phyloP scores from a whole-genome alignment of 2,329 filamentous ascomycete genomes.

The Aureobasidium mangrovei region DNA sequence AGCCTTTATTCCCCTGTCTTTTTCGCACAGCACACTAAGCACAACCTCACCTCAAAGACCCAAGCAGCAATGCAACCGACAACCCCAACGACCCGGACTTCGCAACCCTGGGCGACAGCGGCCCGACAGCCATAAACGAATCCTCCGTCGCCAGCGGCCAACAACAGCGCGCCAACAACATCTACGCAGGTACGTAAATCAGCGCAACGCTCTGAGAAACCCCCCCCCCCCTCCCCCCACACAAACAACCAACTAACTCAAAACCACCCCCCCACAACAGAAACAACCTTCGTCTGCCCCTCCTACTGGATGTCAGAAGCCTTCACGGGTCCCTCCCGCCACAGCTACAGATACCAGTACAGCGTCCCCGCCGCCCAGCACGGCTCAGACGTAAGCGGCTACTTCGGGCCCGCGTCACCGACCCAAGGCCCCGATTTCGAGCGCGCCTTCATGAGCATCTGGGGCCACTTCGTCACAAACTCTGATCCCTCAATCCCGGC shows the following conservation, averaged over 20 bases:
- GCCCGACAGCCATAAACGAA: slow-evolving; percentile 42
- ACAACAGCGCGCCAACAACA: slow-evolving; percentile 45
- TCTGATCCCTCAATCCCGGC: slow-evolving; percentile 32
- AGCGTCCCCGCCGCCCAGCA: slow-evolving; percentile 35
- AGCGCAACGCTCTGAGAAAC: too few relatives aligned
- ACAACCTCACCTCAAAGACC: neutral
- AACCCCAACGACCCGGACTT: slow-evolving; percentile 19
- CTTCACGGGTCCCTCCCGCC: slow-evolving; percentile 23
- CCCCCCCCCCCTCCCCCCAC: slow-evolving; percentile 21
- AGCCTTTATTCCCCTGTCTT: slow-evolving; percentile 16
- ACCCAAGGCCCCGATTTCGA: slow-evolving; percentile 9
- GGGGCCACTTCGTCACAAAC: slow-evolving; percentile 38
- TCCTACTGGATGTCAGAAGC: slow-evolving; percentile 46
- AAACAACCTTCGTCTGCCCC: slow-evolving; percentile 47
- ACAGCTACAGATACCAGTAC: slow-evolving; percentile 41
- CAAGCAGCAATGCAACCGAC: slow-evolving; percentile 22
- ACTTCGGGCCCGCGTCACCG: slow-evolving; percentile 11
- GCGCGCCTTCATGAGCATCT: slow-evolving; percentile 22
- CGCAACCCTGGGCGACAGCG: slow-evolving; percentile 22
- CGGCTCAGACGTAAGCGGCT: slow-evolving; percentile 27
- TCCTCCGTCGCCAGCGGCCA: slow-evolving; percentile 42
- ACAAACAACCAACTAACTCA: too few relatives aligned
- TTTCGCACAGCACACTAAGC: neutral
- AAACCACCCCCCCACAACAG: slow-evolving; percentile 18
- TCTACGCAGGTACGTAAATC: slow-evolving; percentile 28